Base-by-base conservation (phyloP, 2,329 filamentous ascomycete genomes). In the Aspergillus ibericus region DNA sequence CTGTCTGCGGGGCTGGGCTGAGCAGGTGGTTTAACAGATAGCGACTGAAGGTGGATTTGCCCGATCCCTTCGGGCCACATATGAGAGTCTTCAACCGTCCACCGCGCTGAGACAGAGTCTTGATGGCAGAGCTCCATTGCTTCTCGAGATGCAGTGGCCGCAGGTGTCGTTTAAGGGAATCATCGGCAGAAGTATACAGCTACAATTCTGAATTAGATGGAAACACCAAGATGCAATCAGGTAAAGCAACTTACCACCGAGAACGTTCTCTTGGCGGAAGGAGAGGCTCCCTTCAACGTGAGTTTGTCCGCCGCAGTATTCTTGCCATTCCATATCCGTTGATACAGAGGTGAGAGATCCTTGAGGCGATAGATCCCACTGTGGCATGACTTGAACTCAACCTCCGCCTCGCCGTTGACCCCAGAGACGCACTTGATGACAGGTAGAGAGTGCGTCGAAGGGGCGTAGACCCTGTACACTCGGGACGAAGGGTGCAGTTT, bases 21-120 rank as follows among this genome's bases (percentile, higher is more conserved):
- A 85, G 75, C 29, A 85, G 75, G 56, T 82, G 78, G 64, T 88
- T 88, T 16, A 81, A 66, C 5, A 87, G 70, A 56, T 83, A 77
- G 51, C 82, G 81, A 57, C 80, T 79, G 63, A 87, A 84, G 0
- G 83, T 86, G 8, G 85, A 87, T 68, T 87, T 86, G 22, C 85
- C 85, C 22, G 83, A 80, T 0, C 77, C 79, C 61, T 85, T 82
- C 7, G 81, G 77, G 5, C 85, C 85, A 55, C 82, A 81, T 6
- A 85, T 71, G 51, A 87, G 68, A 7, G 82, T 77, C 57, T 70
- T 70, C 52, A 72, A 71, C 62, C 61, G 69, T 56, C 68, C 76
- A 62, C 69, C 75, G 64, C 67, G 78, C 59, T 70, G 74, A 53
- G 73, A 80, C 53, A 77, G 72, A 34, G 73, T 73, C 67, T 76